phyloP scores from a whole-genome alignment of 352 stramenopile genomes.

The Phytophthora hibernalis region DNA sequence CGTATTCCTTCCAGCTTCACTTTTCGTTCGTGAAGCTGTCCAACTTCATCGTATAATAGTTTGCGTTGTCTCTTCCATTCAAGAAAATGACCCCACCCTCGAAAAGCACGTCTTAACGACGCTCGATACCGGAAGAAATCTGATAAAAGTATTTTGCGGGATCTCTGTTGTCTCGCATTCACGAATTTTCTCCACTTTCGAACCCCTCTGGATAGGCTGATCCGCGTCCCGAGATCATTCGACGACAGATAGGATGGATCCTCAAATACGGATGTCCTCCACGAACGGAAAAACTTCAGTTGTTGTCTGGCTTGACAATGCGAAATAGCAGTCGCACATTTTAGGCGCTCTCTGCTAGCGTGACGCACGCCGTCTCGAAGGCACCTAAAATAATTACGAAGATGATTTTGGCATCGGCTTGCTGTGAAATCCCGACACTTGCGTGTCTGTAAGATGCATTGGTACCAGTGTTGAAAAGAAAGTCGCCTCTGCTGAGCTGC shows the following conservation, averaged over 20 bases:
- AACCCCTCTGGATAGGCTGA: slow-evolving; percentile 21
- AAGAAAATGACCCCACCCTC: slow-evolving; percentile 19
- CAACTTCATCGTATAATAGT: slow-evolving; percentile 6
- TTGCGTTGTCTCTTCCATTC: slow-evolving; percentile 16
- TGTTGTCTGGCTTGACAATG: slow-evolving; percentile 14
- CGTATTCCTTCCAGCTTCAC: slow-evolving; percentile 14
- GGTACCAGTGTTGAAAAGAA: slow-evolving; percentile 25
- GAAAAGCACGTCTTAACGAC: slow-evolving; percentile 14
- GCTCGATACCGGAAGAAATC: slow-evolving; percentile 40
- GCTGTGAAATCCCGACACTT: slow-evolving; percentile 11
- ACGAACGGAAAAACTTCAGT: slow-evolving; percentile 7
- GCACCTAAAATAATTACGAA: slow-evolving; percentile 6
- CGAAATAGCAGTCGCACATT: neutral
- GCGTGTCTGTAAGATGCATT: slow-evolving; percentile 23
- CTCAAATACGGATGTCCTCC: slow-evolving; percentile 22
- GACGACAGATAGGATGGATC: slow-evolving; percentile 21
- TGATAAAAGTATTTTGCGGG: slow-evolving; percentile 31
- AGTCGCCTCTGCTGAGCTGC: slow-evolving; percentile 5
- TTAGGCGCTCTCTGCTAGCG: neutral
- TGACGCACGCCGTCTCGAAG: slow-evolving; percentile 12
- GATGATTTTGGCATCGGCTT: slow-evolving; percentile 6
- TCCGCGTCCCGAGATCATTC: slow-evolving; percentile 5
- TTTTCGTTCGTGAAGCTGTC: slow-evolving; percentile 11
- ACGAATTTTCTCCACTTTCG: slow-evolving; percentile 32
- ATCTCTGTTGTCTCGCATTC: neutral